Base-by-base conservation (phyloP, 768 basidiomycete genomes). In the Boletus coccyginus region DNA sequence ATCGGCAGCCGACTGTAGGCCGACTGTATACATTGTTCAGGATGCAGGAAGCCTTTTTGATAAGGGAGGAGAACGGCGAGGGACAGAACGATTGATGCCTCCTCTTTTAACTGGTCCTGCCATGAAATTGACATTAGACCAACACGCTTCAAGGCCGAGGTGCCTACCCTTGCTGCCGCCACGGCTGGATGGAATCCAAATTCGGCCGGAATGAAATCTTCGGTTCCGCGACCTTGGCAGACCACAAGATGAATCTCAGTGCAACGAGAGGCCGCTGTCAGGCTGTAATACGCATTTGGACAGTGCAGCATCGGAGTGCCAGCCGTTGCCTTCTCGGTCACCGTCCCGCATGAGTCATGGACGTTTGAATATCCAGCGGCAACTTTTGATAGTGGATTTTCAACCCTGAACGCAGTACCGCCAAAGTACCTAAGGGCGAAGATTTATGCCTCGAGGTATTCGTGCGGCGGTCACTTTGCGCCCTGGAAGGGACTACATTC, bases 1-100 rank as follows among this genome's bases (percentile, higher is more conserved):
- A 56, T 70, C 66, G 58, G 74, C 66, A 58, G 75, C 67, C 57
- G 71, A 71, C 52, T 75, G 70, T 42, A 78, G 57, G 63, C 77
- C 75, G 63, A 78, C 72, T 36, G 77, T 72, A 46, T 74, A 74
- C 77, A 78, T 78, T 66, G 62, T 55, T 60, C 32, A 43, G 50
- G 60, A 65, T 65, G 56, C 33, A 54, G 59, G 64, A 62, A 61
- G 63, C 56, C 47, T 61, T 56, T 64, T 61, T 56, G 62, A 70
- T 66, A 64, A 68, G 52, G 47, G 52, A 45, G 53, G 59, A 56
- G 35, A 48, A 56, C 57, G 68, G 66, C 68, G 66, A 55, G 57
- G 57, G 60, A 58, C 50, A 56, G 56, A 47, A 47, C 62, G 57
- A 63, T 66, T 68, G 57, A 65, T 53, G 59, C 57, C 32, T 38